Evolutionary conservation across 148 eudicot species (phyloP).

Genomic region (Bassia scoparia): DNA sequence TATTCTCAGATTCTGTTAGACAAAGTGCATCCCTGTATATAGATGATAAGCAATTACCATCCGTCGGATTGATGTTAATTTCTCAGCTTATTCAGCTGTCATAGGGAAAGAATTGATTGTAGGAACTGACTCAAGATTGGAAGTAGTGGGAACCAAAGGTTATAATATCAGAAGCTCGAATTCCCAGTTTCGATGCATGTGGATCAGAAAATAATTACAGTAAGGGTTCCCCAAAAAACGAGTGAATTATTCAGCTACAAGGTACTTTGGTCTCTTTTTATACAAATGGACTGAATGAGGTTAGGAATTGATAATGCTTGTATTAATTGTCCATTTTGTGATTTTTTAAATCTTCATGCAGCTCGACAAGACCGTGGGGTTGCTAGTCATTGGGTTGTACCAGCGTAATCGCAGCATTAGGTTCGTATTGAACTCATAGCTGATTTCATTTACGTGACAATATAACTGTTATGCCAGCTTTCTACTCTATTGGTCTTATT

Average conservation of each 20-base stretch:
- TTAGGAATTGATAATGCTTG: conserved; percentile 24
- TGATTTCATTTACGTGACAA: background rate
- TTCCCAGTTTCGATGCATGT: conserved; percentile 41
- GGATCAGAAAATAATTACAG: conserved; percentile 24
- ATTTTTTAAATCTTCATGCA: conserved; percentile 30
- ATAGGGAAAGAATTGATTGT: conserved; percentile 79
- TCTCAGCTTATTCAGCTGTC: conserved; percentile 79
- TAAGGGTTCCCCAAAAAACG: conserved; percentile 27
- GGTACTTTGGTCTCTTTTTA: conserved; percentile 61
- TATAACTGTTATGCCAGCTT: background rate
- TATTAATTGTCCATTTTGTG: background rate
- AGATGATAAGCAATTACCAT: conserved; percentile 67
- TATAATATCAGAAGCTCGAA: conserved; percentile 57
- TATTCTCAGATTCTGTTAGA: conserved; percentile 69
- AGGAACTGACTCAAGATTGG: conserved; percentile 84
- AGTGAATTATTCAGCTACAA: conserved; percentile 48
- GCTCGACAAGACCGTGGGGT: conserved; percentile 73
- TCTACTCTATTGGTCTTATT: background rate
- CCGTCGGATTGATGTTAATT: conserved; percentile 92
- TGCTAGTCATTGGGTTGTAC: conserved; percentile 87
- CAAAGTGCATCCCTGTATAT: conserved; percentile 44
- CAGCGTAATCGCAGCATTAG: conserved; percentile 64
- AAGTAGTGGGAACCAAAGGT: conserved; percentile 85
- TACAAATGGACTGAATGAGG: conserved; percentile 77
- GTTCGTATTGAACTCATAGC: conserved; percentile 47